These are phyloP conservation scores for Camptophora hylomeconis DNA, from an alignment of 2,329 filamentous ascomycete genomes.

Conservation along the genomic window DNA sequence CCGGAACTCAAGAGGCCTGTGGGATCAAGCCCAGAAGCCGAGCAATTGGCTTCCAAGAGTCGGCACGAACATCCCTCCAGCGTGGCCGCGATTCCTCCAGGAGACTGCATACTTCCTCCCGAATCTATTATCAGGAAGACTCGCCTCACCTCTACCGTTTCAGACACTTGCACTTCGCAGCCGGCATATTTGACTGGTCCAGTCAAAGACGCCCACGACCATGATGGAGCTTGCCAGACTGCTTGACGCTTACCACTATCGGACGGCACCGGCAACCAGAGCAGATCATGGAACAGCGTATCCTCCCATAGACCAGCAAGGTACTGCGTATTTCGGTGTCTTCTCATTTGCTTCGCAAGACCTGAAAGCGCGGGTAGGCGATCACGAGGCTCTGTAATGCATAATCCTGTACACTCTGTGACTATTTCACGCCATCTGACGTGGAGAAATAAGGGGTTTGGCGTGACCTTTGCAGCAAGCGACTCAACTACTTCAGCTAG, in stretches of 20 bases:
- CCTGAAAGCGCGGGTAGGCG: slow-evolving; percentile 9
- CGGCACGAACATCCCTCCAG: no score
- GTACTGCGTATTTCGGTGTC: not conserved
- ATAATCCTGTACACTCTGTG: not conserved
- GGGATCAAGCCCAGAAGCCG: no score
- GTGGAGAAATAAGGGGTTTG: not conserved
- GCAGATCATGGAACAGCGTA: not conserved
- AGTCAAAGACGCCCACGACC: slow-evolving; percentile 7
- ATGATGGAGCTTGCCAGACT: slow-evolving; percentile 5
- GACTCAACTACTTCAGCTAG: slow-evolving; percentile 2
- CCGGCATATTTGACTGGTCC: not conserved
- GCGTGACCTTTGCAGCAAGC: not conserved
- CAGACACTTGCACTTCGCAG: not conserved
- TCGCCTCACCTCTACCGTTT: not conserved
- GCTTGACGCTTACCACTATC: not conserved
- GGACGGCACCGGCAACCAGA: slow-evolving; percentile 1
- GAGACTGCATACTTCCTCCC: not conserved
- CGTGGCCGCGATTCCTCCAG: no score
- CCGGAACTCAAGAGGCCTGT: no score
- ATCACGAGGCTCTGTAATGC: slow-evolving; percentile 7
- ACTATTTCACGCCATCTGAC: not conserved
- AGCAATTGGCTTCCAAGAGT: no score
- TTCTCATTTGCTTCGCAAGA: slow-evolving; percentile 1
- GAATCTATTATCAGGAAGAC: not conserved
- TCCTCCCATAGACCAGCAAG: slow-evolving; percentile 7